These are phyloP conservation scores for Saccharomyces eubayanus DNA, from an alignment of 805 yeast genomes.

Conservation along the genomic window DNA sequence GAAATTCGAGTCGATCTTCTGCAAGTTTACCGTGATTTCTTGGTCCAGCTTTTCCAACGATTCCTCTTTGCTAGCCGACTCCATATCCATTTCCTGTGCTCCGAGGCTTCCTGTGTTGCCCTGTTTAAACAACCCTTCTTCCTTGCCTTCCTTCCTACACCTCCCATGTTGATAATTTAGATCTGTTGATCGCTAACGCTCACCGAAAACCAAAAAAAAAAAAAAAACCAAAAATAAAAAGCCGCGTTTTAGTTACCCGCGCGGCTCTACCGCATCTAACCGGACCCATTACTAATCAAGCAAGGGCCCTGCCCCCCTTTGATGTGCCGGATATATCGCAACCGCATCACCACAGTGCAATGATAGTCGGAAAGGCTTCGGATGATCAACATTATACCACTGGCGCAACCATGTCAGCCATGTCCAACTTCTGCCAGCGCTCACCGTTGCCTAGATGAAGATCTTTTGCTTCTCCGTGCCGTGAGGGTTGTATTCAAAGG, in stretches of 20 bases:
- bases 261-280: background rate
- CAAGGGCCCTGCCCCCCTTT: background rate
- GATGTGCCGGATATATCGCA: background rate
- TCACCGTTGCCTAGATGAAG: background rate
- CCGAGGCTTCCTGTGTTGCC: background rate
- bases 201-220: background rate
- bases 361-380: too few relatives aligned
- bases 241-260: background rate
- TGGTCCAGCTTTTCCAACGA: conserved; percentile 63
- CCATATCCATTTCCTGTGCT: background rate
- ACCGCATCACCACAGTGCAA: background rate
- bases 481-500: background rate
- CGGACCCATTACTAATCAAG: background rate
- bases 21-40: conserved; percentile 66
- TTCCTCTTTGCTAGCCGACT: conserved; percentile 1
- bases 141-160: background rate
- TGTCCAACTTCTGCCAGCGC: background rate
- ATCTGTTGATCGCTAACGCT: background rate
- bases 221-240: background rate
- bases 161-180: background rate
- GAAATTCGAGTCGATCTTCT: conserved; percentile 69
- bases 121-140: background rate
- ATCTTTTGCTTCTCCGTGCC: background rate
- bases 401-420: background rate
- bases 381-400: background rate